Base-by-base conservation (phyloP, 169 alveolate genomes). In the Cryptosporidium ubiquitum region DNA sequence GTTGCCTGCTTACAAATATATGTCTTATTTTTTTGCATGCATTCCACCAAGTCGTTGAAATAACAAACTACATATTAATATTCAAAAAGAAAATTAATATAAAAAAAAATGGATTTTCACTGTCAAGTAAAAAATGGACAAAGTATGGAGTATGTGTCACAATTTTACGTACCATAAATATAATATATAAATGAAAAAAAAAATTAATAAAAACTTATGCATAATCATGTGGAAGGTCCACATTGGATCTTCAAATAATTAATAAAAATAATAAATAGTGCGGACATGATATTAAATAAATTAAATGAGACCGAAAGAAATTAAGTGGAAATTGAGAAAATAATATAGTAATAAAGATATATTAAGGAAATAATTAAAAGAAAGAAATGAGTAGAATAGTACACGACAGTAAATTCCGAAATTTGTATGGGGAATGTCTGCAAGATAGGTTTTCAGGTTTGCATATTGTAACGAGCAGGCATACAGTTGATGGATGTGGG, bases 401-500 rank as follows among this genome's bases (percentile, higher is more conserved):
- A 33, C 89, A 64, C 42, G 89, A 79, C 44, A 79, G 89, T 79
- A 79, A 79, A 79, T 79, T 79, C 75, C 89, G 89, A 42, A 79
- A 79, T 64, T 79, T 79, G 68, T 79, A 79, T 79, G 89, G 89
- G 69, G 89, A 79, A n/a, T 58, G 79, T 42, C 47, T 42, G 39
- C 89, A 79, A 66, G 89, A 79, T 40, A 37, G 89, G 68, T 79
- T 61, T 79, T 79, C 89, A 61, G 89, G 89, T 39, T 39, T 79
- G 23, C 89, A 79, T 26, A 49, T 79, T 18, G 75, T 79, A 47
- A 79, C 89, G 42, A 79, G 89, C 51, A 26, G 79, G n/a, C 89
- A 79, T 49, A 61, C 89, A 16, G 89, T 79, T 29, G 89, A 79
- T 79, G 89, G 89, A 10, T 79, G 89, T 66, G 89, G 89, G n/a